These are phyloP conservation scores for Dalechampia spathulata DNA, from an alignment of 441 rosid genomes.

Conservation along the genomic window DNA sequence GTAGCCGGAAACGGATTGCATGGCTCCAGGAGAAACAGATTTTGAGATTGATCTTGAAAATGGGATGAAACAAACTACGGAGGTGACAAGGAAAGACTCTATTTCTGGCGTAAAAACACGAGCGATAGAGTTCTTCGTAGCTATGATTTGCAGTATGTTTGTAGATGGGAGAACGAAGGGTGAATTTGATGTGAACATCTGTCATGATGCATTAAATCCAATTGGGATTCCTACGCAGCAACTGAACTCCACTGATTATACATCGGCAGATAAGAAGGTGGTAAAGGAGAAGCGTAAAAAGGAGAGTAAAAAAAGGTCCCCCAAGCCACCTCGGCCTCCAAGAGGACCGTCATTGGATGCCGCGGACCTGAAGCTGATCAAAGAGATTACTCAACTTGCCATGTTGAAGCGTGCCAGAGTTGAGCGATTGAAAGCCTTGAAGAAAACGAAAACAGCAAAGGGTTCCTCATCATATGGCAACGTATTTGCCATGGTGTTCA, in stretches of 20 bases:
- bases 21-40: slow-evolving; percentile 23
- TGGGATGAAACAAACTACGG: slow-evolving; percentile 28
- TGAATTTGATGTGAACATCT: too few relatives aligned
- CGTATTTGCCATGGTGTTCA: slow-evolving; percentile 20
- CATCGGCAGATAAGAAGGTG: background rate
- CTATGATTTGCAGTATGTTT: too few relatives aligned
- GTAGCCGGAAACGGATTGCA: slow-evolving; percentile 25
- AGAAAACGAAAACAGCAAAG: slow-evolving; percentile 21
- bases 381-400: slow-evolving; percentile 24
- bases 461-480: slow-evolving; percentile 3
- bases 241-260: too few relatives aligned
- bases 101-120: too few relatives aligned
- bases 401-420: slow-evolving; percentile 21
- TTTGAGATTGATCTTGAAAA: slow-evolving; percentile 66
- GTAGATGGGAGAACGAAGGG: too few relatives aligned
- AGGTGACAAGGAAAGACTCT: too few relatives aligned
- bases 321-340: slow-evolving; percentile 32
- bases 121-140: too few relatives aligned
- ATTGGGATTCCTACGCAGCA: slow-evolving; percentile 21
- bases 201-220: slow-evolving; percentile 16
- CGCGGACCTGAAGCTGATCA: slow-evolving; percentile 18
- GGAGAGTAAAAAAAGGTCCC: slow-evolving; percentile 14
- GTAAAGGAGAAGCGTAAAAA: slow-evolving; percentile 4
- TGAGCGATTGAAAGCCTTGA: slow-evolving; percentile 15
- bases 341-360: slow-evolving; percentile 12